phyloP scores from a whole-genome alignment of 768 basidiomycete genomes.

The Hericium alpestre region DNA sequence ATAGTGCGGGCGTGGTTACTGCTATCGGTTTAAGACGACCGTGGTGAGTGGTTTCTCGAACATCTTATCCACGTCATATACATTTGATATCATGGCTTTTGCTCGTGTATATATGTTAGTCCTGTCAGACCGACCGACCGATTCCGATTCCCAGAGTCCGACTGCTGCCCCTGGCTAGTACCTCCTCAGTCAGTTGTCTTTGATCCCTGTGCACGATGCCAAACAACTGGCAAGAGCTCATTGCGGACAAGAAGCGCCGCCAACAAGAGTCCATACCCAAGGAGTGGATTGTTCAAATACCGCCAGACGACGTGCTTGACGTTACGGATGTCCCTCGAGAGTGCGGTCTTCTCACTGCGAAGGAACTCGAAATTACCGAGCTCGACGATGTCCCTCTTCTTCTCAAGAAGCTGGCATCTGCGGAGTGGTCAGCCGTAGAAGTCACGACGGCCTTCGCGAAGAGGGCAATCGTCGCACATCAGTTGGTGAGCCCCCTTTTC shows the following conservation, averaged over 20 bases:
- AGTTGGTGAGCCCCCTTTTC: conserved; percentile 24
- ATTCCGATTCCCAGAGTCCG: too few relatives aligned
- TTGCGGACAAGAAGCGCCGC: conserved; percentile 13
- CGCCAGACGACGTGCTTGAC: conserved; percentile 37
- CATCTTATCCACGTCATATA: too few relatives aligned
- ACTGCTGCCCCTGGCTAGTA: too few relatives aligned
- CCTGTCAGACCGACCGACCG: too few relatives aligned
- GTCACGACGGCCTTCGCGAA: conserved; percentile 37
- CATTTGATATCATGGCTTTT: too few relatives aligned
- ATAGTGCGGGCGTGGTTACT: too few relatives aligned
- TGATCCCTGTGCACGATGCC: conserved; percentile 1
- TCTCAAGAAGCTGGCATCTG: conserved; percentile 40
- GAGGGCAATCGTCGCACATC: conserved; percentile 40
- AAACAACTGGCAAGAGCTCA: conserved; percentile 7
- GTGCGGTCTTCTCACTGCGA: conserved; percentile 45
- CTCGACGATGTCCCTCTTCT: conserved; percentile 34
- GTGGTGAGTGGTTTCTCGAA: too few relatives aligned
- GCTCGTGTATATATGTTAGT: too few relatives aligned
- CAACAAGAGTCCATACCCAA: conserved; percentile 51
- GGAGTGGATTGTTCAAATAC: conserved; percentile 48
- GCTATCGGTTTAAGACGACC: too few relatives aligned
- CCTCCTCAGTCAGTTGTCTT: too few relatives aligned
- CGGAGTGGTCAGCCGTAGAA: conserved; percentile 48
- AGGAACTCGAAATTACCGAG: conserved; percentile 55
- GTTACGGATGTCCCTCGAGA: conserved; percentile 44